A percentile compares a stretch with the other conserved stretches of the same genome.
Conservation (phyloP, 345 rosid genomes). For the Gossypium stocksii region DNA sequence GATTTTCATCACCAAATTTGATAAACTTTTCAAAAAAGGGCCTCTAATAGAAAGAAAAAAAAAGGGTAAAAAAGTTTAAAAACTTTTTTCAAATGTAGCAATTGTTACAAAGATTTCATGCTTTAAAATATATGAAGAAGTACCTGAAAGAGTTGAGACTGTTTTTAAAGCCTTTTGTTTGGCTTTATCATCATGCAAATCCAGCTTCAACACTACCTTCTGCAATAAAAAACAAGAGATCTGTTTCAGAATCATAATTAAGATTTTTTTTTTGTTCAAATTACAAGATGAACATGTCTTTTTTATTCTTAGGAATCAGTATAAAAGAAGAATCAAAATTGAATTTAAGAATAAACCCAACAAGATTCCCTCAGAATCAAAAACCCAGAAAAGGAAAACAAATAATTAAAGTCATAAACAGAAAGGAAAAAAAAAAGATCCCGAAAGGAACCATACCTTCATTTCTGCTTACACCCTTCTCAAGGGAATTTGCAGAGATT, state of each 20-base stretch:
- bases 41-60: not conserved
- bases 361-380: conserved; percentile 24
- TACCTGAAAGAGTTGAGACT: conserved; percentile 81
- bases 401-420: not conserved
- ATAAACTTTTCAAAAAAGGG: not conserved
- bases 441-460: conserved; percentile 50
- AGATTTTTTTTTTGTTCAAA: too few species aligned
- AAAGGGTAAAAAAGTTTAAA: not conserved
- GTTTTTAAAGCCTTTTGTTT: conserved; percentile 87
- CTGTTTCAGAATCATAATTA: conserved; percentile 10
- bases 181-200: conserved; percentile 65
- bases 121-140: not conserved
- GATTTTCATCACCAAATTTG: not conserved
- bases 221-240: conserved; percentile 36
- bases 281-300: not conserved
- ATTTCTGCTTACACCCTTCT: conserved; percentile 26
- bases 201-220: conserved; percentile 77
- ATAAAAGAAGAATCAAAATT: conserved; percentile 13
- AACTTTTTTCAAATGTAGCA: not conserved
- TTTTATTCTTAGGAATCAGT: conserved; percentile 13
- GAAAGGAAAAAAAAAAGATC: conserved; percentile 13
- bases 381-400: conserved; percentile 16
- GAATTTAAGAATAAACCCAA: conserved; percentile 17
- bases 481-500: conserved; percentile 25
- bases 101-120: not conserved